Percentiles rank a stretch among this genome's conserved stretches.
Conservation (phyloP, 306 rosid species). For the Lathyrus aphaca region DNA sequence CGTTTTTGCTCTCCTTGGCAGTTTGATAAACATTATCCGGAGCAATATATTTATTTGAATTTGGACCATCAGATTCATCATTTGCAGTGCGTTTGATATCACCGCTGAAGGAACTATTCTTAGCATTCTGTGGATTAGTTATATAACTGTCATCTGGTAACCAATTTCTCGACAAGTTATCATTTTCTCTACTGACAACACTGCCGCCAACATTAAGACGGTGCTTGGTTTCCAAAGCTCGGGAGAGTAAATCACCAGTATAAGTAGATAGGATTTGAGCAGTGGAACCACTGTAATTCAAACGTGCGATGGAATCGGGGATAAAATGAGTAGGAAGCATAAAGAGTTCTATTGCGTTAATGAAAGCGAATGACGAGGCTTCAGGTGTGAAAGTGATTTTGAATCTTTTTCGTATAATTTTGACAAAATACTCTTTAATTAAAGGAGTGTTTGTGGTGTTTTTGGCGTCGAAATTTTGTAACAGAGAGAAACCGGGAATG, state of each 20-base stretch:
- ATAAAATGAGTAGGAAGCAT: conserved; percentile 43
- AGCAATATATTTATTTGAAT: background rate
- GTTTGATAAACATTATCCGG: conserved; percentile 30
- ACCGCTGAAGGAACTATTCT: background rate
- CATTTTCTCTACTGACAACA: rapidly evolving
- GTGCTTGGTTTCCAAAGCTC: conserved; percentile 33
- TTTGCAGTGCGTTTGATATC: background rate
- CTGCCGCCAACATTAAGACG: conserved; percentile 47
- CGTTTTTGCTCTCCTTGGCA: background rate
- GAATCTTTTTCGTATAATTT: too few species aligned
- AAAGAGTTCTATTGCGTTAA: too few species aligned
- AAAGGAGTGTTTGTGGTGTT: too few species aligned
- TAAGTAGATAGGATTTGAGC: rapidly evolving
- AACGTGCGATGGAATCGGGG: rapidly evolving
- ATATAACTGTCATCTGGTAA: conserved; percentile 41
- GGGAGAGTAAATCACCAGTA: conserved; percentile 10
- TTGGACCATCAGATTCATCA: too few species aligned
- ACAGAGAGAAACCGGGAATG: too few species aligned
- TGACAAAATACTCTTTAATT: too few species aligned
- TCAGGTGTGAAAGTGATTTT: too few species aligned
- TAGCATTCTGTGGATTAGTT: background rate
- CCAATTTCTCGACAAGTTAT: conserved; percentile 46
- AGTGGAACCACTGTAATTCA: background rate
- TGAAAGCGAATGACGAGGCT: too few species aligned
- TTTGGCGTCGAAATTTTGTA: too few species aligned